Conservation (phyloP, 2,329 filamentous ascomycete species). For the Apiospora marii region DNA sequence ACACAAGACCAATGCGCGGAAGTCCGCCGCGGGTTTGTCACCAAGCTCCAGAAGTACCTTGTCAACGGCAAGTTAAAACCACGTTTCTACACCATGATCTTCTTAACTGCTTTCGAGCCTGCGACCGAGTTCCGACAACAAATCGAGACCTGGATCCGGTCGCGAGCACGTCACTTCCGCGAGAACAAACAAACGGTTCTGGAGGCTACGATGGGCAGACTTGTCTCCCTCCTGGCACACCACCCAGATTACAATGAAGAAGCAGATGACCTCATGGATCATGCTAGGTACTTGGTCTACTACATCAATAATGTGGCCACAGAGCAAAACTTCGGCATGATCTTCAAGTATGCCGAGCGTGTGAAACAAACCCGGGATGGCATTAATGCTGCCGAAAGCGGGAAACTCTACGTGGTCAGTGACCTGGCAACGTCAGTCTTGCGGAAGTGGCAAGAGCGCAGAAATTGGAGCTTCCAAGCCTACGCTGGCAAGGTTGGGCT, state of each 20-base stretch:
- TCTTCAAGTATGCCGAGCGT: slow-evolving; percentile 91
- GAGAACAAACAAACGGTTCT: slow-evolving; percentile 70
- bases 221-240: slow-evolving; percentile 89
- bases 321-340: slow-evolving; percentile 85
- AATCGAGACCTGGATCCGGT: slow-evolving; percentile 88
- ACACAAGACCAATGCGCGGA: slow-evolving; percentile 78
- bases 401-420: slow-evolving; percentile 84
- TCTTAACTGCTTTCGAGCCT: slow-evolving; percentile 92
- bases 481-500: slow-evolving; percentile 83
- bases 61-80: slow-evolving; percentile 72
- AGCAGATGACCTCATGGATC: slow-evolving; percentile 76
- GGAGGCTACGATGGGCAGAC: slow-evolving; percentile 81
- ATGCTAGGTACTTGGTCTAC: slow-evolving; percentile 88
- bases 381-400: slow-evolving; percentile 71
- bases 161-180: slow-evolving; percentile 73
- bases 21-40: slow-evolving; percentile 81
- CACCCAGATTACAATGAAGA: slow-evolving; percentile 85
- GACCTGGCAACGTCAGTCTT: slow-evolving; percentile 87
- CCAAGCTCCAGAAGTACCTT: slow-evolving; percentile 90
- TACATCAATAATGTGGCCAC: slow-evolving; percentile 85
- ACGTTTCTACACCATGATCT: slow-evolving; percentile 89
- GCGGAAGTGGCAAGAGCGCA: slow-evolving; percentile 84
- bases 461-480: slow-evolving; percentile 85
- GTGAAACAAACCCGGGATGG: slow-evolving; percentile 90
- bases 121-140: slow-evolving; percentile 74